Evolutionary conservation across 1,139 yeast genomes (phyloP).

Genomic region (Magnusiomyces suaveolens): DNA sequence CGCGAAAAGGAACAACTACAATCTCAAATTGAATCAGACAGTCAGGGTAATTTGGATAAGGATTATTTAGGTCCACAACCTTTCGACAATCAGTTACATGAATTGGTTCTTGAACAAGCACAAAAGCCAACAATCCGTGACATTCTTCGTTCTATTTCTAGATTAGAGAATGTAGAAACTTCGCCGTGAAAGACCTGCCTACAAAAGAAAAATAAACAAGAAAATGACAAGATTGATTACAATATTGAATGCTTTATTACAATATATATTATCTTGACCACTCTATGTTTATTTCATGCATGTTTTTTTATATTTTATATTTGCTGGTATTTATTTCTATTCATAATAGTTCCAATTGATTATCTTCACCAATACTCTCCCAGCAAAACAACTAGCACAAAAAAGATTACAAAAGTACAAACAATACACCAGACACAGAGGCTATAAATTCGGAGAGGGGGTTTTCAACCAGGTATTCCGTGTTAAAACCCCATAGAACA

Average conservation of each 20-base stretch:
- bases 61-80: not conserved
- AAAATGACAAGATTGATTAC: not conserved
- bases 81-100: not conserved
- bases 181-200: not conserved
- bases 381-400: no score
- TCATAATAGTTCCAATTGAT: no score
- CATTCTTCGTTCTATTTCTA: slow-evolving; percentile 13
- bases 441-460: no score
- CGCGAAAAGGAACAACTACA: not conserved
- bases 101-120: not conserved
- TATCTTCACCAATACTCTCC: no score
- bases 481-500: no score
- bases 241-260: no score
- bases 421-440: no score
- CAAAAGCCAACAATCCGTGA: slow-evolving; percentile 6
- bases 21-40: not conserved
- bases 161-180: slow-evolving; percentile 8
- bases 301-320: not conserved
- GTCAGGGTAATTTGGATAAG: not conserved
- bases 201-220: no score
- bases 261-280: no score
- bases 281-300: not conserved
- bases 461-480: no score
- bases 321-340: no score
- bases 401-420: no score